These are phyloP conservation scores for Oryza rufipogon DNA, from an alignment of 176 grass and related monocot species.

Conservation along the genomic window DNA sequence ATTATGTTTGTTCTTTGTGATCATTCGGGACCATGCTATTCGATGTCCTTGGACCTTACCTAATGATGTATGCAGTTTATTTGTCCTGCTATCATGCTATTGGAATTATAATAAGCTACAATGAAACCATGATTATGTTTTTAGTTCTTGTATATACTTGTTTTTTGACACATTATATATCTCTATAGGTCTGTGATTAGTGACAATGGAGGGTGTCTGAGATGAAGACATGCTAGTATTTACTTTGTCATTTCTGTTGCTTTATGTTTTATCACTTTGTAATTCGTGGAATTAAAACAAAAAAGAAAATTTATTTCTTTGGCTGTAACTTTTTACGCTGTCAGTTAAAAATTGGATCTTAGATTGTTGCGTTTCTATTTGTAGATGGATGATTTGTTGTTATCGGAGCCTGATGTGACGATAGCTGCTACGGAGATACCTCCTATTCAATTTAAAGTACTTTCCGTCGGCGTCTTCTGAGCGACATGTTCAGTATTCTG, in stretches of 20 bases:
- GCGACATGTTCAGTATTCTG: constrained; percentile 35
- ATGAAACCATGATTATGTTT: constrained; percentile 4
- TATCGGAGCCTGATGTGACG: constrained; percentile 51
- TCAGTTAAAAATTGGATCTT: constrained; percentile 48
- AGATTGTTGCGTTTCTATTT: constrained; percentile 63
- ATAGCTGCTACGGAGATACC: constrained; percentile 51
- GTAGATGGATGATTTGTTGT: constrained; percentile 87
- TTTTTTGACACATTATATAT: constrained; percentile 60
- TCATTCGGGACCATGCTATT: neutral
- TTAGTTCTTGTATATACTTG: constrained; percentile 9
- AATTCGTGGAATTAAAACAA: constrained; percentile 27
- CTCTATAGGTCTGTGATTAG: constrained; percentile 80
- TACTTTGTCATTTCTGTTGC: constrained; percentile 22
- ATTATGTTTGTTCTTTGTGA: neutral
- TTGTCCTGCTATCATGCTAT: neutral
- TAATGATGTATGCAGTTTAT: constrained; percentile 3
- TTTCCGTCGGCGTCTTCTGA: constrained; percentile 33
- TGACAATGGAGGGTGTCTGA: constrained; percentile 57
- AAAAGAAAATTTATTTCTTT: neutral
- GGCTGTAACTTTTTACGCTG: constrained; percentile 34
- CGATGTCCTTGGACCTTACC: neutral
- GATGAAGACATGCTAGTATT: constrained; percentile 52
- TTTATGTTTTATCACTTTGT: constrained; percentile 17
- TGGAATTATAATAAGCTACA: constrained; percentile 16
- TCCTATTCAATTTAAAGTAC: constrained; percentile 45